Conservation (phyloP, 2,329 filamentous ascomycete genomes). For the Fusarium pseudoanthophilum region DNA sequence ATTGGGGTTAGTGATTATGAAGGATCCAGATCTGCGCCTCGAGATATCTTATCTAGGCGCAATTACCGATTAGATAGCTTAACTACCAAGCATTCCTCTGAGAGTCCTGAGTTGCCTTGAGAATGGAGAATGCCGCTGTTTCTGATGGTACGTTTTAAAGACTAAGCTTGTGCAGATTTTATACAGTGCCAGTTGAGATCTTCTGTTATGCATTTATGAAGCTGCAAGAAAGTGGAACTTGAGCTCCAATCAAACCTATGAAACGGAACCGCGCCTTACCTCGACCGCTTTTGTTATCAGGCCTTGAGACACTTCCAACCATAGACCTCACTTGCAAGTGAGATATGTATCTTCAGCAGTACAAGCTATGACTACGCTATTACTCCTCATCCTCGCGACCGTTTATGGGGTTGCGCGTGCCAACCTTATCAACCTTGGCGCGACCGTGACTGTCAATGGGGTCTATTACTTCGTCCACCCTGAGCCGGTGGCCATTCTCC, state of each 20-base stretch:
- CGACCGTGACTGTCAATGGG: neutral
- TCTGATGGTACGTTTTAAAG: no score
- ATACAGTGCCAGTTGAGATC: neutral
- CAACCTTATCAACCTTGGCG: neutral
- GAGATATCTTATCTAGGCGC: neutral
- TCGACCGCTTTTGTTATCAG: fast-evolving
- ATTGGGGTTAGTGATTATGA: neutral
- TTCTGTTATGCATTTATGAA: no score
- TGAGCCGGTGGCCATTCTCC: neutral
- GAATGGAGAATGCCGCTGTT: neutral
- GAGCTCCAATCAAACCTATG: neutral
- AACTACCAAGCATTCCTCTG: neutral
- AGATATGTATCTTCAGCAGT: no score
- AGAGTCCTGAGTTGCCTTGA: no score
- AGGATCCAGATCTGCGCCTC: neutral
- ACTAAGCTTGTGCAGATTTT: no score
- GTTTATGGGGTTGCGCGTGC: neutral
- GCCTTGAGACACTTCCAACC: neutral
- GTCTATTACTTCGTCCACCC: neutral
- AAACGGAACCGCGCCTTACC: neutral
- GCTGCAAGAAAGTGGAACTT: neutral
- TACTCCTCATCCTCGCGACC: no score
- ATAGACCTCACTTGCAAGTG: neutral
- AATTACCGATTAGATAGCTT: neutral
- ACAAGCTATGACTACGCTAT: neutral